A percentile compares a stretch with the other conserved stretches of the same genome.
These are phyloP conservation scores for Carex kokanica DNA, from an alignment of 176 grass and related monocot genomes.

Conservation along the genomic window DNA sequence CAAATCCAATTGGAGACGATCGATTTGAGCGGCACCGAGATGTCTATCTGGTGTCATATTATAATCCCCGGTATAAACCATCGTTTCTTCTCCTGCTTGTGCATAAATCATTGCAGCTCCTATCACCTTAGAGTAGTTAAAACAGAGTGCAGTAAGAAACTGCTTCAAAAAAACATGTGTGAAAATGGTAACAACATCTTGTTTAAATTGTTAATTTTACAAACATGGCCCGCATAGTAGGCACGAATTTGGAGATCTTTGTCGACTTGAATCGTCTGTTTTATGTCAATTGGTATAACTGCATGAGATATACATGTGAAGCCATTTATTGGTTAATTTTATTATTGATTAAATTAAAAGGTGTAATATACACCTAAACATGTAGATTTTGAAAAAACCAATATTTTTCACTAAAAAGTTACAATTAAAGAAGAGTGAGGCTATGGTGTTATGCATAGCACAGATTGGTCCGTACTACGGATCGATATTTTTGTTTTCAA, in stretches of 20 bases:
- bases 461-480: too few relatives aligned
- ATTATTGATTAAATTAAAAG: background rate
- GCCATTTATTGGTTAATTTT: background rate
- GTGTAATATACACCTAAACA: background rate
- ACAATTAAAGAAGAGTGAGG: background rate
- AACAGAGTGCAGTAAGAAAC: constrained; percentile 25
- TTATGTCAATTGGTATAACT: constrained; percentile 87
- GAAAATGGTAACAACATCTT: background rate
- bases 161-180: background rate
- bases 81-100: constrained; percentile 61
- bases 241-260: constrained; percentile 83
- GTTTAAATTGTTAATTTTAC: constrained; percentile 16
- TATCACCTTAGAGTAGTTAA: constrained; percentile 53
- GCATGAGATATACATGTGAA: constrained; percentile 17
- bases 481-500: too few relatives aligned
- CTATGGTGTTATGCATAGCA: too few relatives aligned
- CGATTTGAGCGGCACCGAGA: constrained; percentile 96
- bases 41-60: constrained; percentile 99
- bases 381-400: background rate
- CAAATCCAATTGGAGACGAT: constrained; percentile 72
- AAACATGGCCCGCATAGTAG: constrained; percentile 98
- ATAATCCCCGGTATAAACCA: constrained; percentile 96
- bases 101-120: constrained; percentile 98
- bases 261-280: constrained; percentile 89
- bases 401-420: background rate